phyloP scores from a whole-genome alignment of 164 flowering plant species.

The Taxillus chinensis region DNA sequence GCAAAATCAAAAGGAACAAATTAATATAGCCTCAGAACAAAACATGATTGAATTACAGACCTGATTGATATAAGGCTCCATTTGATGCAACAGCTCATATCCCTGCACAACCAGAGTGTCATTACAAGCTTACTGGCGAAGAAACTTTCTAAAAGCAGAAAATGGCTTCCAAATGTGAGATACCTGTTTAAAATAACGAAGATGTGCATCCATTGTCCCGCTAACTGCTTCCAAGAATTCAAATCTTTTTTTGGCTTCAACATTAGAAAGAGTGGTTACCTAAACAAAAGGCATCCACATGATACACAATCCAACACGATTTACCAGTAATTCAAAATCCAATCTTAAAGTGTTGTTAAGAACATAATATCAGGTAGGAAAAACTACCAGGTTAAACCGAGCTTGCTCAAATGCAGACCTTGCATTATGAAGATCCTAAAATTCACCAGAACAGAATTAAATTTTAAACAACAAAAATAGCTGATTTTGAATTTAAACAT shows the following conservation, averaged over 20 bases:
- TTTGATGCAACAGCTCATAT: constrained; percentile 91
- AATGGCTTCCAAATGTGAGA: not conserved
- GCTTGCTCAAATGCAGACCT: constrained; percentile 91
- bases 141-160: not conserved
- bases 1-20: not conserved
- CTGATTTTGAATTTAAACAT: not conserved
- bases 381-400: constrained; percentile 79
- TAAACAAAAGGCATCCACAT: constrained; percentile 8
- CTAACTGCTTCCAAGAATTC: constrained; percentile 97
- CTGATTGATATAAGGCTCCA: constrained; percentile 98
- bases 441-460: constrained; percentile 34
- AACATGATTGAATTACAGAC: constrained; percentile 21
- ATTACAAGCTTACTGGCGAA: constrained; percentile 2
- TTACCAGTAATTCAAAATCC: not conserved
- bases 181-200: constrained; percentile 94
- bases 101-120: constrained; percentile 42
- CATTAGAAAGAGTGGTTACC: constrained; percentile 84
- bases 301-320: not conserved
- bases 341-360: not conserved
- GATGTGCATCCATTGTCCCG: constrained; percentile 97
- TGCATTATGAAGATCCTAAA: constrained; percentile 92
- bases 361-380: not conserved
- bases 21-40: not conserved
- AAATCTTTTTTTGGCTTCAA: constrained; percentile 92
- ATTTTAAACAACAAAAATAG: constrained; percentile 3